Base-by-base conservation (phyloP, 2,329 filamentous ascomycete genomes). In the Podosphaera fusca region DNA sequence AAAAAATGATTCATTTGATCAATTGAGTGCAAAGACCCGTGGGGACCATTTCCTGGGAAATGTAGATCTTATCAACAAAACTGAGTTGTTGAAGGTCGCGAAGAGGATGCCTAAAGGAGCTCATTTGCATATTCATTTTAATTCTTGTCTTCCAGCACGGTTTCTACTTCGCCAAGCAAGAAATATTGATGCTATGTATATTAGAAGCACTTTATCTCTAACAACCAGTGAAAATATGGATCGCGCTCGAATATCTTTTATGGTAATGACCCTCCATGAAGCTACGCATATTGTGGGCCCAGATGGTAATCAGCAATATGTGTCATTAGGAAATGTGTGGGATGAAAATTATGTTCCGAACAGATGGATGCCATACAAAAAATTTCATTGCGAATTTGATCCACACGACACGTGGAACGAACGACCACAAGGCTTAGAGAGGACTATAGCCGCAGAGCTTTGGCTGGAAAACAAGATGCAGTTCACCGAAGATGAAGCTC, bases 81-180 rank as follows among this genome's bases (percentile, higher is more conserved):
- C 82, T 7, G 67, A 70, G 49, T 64, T 87, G 12, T 78, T 80
- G 62, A 62, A 71, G 34, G 73, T 83, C 33, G 76, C 80, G 4
- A 70, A 70, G 36, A 65, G 67, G 58, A 76, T 85, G 72, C 84
- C 84, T 47, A 88, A 88, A 67, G 84, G 83, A 2, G 76, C 76
- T 0, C 81, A 87, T 65, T 71, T 87, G 31, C 84, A 88, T 67
- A 76, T 87, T 31, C 84, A 88, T 67, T 87, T 85, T 72, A 88
- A 87, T 66, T 76, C 84, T n/a, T 85, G 83, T 59, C 70, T 87
- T 3, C 70, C 73, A 12, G 81, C 83, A 8, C 67, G 71, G 1
- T 73, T 80, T 4, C 70, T 87, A 29, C 71, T 87, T 72, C 61
- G 77, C 71, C 61, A 76, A 72, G 71, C 71, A 60, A 66, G 70